These are phyloP conservation scores for Collybia mongolica DNA, from an alignment of 768 basidiomycete genomes.

Conservation along the genomic window DNA sequence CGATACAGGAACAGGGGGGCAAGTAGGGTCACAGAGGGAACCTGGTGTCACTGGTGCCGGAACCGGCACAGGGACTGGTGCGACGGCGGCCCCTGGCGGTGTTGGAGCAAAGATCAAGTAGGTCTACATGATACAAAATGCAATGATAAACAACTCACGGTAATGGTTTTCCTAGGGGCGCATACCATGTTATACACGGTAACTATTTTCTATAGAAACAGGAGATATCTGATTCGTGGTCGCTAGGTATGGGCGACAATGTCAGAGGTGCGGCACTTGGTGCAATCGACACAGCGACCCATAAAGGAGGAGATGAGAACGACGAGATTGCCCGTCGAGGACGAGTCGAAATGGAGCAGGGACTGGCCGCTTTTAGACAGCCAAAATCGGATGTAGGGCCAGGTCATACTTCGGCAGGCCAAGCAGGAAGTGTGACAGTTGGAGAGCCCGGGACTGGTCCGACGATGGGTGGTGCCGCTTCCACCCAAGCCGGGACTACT, in stretches of 20 bases:
- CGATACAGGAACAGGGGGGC: not conserved
- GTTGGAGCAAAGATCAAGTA: conserved; percentile 22
- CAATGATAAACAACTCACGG: not conserved
- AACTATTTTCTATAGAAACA: not conserved
- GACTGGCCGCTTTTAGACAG: conserved; percentile 26
- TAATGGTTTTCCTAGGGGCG: conserved; percentile 25
- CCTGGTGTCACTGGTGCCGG: not conserved
- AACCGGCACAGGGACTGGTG: not conserved
- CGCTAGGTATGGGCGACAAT: conserved; percentile 41
- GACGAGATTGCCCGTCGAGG: conserved; percentile 36
- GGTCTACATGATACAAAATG: conserved; percentile 1
- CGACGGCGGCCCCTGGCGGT: not conserved
- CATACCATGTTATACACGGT: conserved; percentile 35
- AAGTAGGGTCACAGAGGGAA: no score
- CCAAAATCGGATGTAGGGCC: not conserved
- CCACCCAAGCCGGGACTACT: no score
- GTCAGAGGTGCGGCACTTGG: conserved; percentile 42
- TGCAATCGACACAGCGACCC: conserved; percentile 32
- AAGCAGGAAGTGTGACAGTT: not conserved
- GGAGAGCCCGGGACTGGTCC: no score
- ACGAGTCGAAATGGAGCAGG: conserved; percentile 36
- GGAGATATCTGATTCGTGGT: conserved; percentile 4
- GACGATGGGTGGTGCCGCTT: no score
- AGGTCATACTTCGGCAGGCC: not conserved
- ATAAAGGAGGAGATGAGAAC: conserved; percentile 24